These are phyloP conservation scores for Xylariaceae sp. DNA, from an alignment of 2,329 filamentous ascomycete species.

Conservation along the genomic window DNA sequence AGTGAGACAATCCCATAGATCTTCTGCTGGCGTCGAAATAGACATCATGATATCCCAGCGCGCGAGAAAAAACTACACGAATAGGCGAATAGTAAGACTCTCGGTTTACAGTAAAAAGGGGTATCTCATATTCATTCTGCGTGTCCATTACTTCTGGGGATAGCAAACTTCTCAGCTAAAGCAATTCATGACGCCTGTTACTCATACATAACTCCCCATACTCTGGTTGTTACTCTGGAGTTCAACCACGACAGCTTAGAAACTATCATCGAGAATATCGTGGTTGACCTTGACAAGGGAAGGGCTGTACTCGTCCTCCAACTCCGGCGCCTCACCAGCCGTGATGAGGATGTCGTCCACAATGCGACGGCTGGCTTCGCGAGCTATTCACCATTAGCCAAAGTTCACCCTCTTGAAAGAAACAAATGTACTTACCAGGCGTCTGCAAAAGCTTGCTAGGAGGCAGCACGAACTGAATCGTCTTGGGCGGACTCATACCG, in stretches of 20 bases:
- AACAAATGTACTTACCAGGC: slow-evolving; percentile 51
- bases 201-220: background rate
- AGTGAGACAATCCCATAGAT: too few species aligned
- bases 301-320: slow-evolving; percentile 55
- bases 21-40: too few species aligned
- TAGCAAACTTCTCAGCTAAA: background rate
- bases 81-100: too few species aligned
- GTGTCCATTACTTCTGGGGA: background rate
- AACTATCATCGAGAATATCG: slow-evolving; percentile 57
- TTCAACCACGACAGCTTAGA: slow-evolving; percentile 35
- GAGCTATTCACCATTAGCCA: slow-evolving; percentile 44
- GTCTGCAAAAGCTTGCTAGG: slow-evolving; percentile 74
- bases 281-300: slow-evolving; percentile 62
- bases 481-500: slow-evolving; percentile 87
- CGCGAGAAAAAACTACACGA: too few species aligned
- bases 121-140: background rate
- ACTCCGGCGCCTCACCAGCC: slow-evolving; percentile 56
- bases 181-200: too few species aligned
- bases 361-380: slow-evolving; percentile 74
- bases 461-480: slow-evolving; percentile 77
- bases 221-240: background rate
- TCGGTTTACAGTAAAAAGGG: too few species aligned
- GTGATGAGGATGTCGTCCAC: slow-evolving; percentile 75
- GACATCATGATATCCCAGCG: too few species aligned
- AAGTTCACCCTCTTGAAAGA: background rate